These are phyloP conservation scores for Pythium brachiatum DNA, from an alignment of 352 stramenopile genomes.

Conservation along the genomic window DNA sequence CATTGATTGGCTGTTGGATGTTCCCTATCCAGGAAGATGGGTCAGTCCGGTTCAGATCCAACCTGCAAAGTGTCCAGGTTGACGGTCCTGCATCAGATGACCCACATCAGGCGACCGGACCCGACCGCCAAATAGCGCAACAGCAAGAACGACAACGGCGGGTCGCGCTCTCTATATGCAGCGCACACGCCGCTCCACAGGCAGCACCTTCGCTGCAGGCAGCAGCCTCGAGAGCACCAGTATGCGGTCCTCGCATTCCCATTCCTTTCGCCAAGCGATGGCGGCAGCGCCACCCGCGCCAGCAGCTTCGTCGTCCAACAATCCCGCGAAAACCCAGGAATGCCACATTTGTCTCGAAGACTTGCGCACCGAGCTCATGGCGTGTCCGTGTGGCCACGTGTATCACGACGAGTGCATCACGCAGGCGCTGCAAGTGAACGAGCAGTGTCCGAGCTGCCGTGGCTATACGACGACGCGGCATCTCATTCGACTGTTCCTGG, in stretches of 20 bases:
- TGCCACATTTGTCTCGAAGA: constrained; percentile 86
- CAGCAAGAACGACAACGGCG: not conserved
- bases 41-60: too few relatives aligned
- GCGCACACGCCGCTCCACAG: constrained; percentile 19
- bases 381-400: constrained; percentile 68
- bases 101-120: not conserved
- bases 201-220: not conserved
- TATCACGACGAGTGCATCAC: constrained; percentile 69
- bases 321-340: constrained; percentile 42
- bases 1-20: not conserved
- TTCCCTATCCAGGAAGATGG: too few relatives aligned
- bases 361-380: constrained; percentile 52
- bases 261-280: not conserved
- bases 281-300: not conserved
- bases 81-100: not conserved
- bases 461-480: constrained; percentile 37
- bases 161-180: constrained; percentile 13
- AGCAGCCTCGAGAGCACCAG: not conserved
- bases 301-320: constrained; percentile 1
- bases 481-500: constrained; percentile 67
- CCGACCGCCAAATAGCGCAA: not conserved
- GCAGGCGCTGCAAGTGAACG: constrained; percentile 70
- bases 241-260: not conserved
- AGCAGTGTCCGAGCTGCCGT: constrained; percentile 74
- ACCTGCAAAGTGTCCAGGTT: too few relatives aligned